Evolutionary conservation across 2,329 filamentous ascomycete genomes (phyloP).

Genomic region (Pyricularia pennisetigena): DNA sequence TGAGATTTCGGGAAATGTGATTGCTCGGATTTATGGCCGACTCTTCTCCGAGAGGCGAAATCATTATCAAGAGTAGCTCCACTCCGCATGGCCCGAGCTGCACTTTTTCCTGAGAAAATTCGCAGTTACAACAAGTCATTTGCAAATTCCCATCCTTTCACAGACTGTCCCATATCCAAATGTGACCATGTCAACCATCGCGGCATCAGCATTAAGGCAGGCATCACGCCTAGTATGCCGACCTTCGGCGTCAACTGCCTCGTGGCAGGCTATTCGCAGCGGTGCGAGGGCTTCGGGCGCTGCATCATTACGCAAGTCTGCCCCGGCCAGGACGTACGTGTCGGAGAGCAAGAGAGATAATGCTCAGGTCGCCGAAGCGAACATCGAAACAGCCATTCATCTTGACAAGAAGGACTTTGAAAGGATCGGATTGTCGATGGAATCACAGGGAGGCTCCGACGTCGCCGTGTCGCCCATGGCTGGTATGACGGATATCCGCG

Average conservation of each 20-base stretch:
- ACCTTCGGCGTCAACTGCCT: constrained; percentile 24
- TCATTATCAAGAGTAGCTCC: background rate
- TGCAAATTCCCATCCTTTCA: background rate
- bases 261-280: constrained; percentile 20
- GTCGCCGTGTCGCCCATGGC: constrained; percentile 75
- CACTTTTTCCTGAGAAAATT: constrained; percentile 1
- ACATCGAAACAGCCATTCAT: constrained; percentile 73
- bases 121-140: background rate
- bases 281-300: constrained; percentile 18
- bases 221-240: constrained; percentile 50
- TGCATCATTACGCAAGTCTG: constrained; percentile 12
- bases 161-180: background rate
- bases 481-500: constrained; percentile 24
- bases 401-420: constrained; percentile 73
- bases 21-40: background rate
- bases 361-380: constrained; percentile 77
- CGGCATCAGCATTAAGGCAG: constrained; percentile 65
- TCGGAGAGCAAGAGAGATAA: constrained; percentile 70
- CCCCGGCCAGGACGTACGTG: constrained; percentile 58
- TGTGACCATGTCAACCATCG: constrained; percentile 48
- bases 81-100: background rate
- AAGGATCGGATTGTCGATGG: constrained; percentile 47
- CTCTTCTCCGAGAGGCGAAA: background rate
- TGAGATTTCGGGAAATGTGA: background rate
- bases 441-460: constrained; percentile 41